phyloP scores from a whole-genome alignment of 116 monocot genomes.

The Posidonia oceanica region DNA sequence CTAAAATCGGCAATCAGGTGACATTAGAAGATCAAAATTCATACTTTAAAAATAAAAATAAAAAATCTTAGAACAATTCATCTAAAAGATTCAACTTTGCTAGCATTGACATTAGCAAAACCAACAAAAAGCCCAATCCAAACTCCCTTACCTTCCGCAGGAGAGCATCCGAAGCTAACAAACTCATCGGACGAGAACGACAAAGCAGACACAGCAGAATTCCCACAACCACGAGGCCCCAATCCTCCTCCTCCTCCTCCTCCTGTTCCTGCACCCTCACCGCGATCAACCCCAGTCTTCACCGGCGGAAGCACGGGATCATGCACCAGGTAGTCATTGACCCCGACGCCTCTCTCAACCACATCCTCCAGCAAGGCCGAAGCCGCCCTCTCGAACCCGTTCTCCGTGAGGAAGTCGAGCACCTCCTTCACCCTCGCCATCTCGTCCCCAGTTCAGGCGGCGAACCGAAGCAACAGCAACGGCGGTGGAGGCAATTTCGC shows the following conservation, averaged over 20 bases:
- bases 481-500: background rate
- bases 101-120: background rate
- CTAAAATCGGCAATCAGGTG: background rate
- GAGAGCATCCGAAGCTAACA: conserved; percentile 54
- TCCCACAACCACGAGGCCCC: background rate
- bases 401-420: conserved; percentile 55
- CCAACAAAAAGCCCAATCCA: background rate
- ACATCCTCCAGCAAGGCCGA: conserved; percentile 65
- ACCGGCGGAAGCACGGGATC: conserved; percentile 14
- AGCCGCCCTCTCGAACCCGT: conserved; percentile 57
- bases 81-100: background rate
- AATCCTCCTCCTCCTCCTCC: background rate
- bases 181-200: conserved; percentile 31
- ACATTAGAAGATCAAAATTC: background rate
- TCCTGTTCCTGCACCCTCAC: background rate
- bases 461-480: background rate
- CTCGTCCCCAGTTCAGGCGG: background rate
- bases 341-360: conserved; percentile 8
- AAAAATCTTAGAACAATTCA: background rate
- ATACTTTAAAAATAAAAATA: background rate
- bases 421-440: conserved; percentile 16
- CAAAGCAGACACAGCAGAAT: background rate
- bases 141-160: conserved; percentile 25
- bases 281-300: background rate
- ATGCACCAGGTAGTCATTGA: background rate